Evolutionary conservation across 176 grass and related monocot species (phyloP).

Genomic region (Oryza glumipatula): DNA sequence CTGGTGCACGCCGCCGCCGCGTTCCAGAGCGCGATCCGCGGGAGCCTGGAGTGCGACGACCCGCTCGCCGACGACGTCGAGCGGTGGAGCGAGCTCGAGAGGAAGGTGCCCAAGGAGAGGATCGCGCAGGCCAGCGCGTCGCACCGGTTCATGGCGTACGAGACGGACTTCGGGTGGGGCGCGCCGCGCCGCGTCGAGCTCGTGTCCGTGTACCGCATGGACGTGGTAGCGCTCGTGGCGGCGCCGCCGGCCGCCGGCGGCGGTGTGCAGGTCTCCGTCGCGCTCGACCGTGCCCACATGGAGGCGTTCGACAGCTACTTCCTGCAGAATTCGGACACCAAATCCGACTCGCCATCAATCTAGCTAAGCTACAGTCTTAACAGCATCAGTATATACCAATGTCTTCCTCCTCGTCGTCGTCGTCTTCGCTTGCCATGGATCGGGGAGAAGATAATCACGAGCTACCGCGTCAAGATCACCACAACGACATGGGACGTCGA

Average conservation of each 20-base stretch:
- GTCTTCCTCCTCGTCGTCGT: no score
- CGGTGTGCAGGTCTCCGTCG: slow-evolving; percentile 31
- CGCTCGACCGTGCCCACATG: not conserved
- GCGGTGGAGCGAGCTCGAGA: not conserved
- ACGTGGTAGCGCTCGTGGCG: slow-evolving; percentile 18
- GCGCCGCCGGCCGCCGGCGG: not conserved
- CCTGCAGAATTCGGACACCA: not conserved
- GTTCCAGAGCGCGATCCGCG: not conserved
- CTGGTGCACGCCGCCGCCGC: not conserved
- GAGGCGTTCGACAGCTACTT: not conserved
- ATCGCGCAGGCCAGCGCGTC: not conserved
- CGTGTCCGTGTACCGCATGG: slow-evolving; percentile 8
- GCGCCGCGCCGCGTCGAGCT: slow-evolving; percentile 40
- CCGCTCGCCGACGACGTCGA: not conserved
- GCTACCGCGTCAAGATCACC: no score
- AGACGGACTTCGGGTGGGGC: slow-evolving; percentile 51
- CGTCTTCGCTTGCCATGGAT: no score
- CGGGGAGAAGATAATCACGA: no score
- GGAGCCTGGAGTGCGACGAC: not conserved
- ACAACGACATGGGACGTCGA: not conserved
- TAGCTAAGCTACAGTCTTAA: no score
- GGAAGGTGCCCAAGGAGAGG: not conserved
- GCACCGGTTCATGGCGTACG: slow-evolving; percentile 48
- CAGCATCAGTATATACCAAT: not conserved
- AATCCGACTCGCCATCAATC: not conserved